phyloP scores from a whole-genome alignment of 345 rosid species.

The Barbarea vulgaris region DNA sequence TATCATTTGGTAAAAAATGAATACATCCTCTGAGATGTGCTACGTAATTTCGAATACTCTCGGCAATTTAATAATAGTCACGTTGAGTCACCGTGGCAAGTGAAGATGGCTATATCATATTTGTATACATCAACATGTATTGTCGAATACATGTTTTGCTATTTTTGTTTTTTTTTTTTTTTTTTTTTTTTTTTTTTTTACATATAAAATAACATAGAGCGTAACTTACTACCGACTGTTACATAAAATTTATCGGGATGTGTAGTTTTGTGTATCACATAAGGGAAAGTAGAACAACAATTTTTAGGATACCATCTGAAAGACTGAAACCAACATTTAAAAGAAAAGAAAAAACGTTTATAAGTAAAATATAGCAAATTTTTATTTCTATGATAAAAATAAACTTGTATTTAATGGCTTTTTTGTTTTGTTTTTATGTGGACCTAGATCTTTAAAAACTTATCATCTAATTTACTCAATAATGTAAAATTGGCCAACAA shows the following conservation, averaged over 20 bases:
- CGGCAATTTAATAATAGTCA: constrained; percentile 15
- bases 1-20: background rate
- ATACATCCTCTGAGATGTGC: background rate
- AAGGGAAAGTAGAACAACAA: background rate
- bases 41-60: background rate
- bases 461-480: constrained; percentile 30
- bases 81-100: constrained; percentile 31
- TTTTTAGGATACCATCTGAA: too few relatives aligned
- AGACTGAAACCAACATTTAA: background rate
- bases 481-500: constrained; percentile 38
- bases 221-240: background rate
- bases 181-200: too few relatives aligned
- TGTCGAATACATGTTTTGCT: constrained; percentile 39
- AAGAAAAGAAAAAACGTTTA: background rate
- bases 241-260: background rate
- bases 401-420: background rate
- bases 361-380: background rate
- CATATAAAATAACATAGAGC: background rate
- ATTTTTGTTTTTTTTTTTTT: too few relatives aligned
- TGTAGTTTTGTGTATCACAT: background rate
- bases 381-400: background rate
- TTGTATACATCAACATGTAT: constrained; percentile 15
- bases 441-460: constrained; percentile 23
- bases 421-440: background rate
- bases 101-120: constrained; percentile 19